A percentile compares a stretch with the other conserved stretches of the same genome.
These are phyloP conservation scores for Talaromyces marneffei DNA, from an alignment of 2,329 filamentous ascomycete genomes.

Conservation along the genomic window DNA sequence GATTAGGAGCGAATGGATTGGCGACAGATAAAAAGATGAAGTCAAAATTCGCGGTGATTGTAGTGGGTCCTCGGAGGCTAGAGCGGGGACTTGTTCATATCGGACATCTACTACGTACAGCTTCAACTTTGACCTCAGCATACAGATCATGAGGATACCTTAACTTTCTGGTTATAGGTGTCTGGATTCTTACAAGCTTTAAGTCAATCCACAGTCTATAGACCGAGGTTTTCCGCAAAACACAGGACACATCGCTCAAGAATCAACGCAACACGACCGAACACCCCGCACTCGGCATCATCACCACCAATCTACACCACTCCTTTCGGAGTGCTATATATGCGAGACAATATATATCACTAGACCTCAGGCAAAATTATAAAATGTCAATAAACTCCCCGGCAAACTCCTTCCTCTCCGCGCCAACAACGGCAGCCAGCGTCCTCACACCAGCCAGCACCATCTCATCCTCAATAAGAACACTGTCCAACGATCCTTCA, in stretches of 20 bases:
- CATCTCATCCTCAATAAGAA: constrained; percentile 12
- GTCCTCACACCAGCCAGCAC: constrained; percentile 14
- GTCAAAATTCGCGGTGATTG: constrained; percentile 3
- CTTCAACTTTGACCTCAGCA: background rate
- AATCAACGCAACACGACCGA: background rate
- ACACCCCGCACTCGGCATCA: background rate
- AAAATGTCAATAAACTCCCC: constrained; percentile 9
- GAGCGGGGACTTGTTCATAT: background rate
- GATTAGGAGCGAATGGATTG: background rate
- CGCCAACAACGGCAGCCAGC: constrained; percentile 13
- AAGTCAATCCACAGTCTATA: background rate
- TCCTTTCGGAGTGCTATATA: background rate
- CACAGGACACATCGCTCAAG: background rate
- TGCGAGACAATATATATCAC: background rate
- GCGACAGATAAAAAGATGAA: background rate
- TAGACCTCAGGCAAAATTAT: background rate
- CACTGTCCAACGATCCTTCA: background rate
- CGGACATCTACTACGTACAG: background rate
- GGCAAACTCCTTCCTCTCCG: constrained; percentile 10
- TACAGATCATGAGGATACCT: no score
- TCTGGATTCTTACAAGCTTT: background rate
- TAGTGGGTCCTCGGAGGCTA: constrained; percentile 1
- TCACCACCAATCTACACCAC: background rate
- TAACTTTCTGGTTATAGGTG: background rate
- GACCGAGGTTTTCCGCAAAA: no score